Base-by-base conservation (phyloP, 2,329 filamentous ascomycete genomes). In the Fusarium devonianum region DNA sequence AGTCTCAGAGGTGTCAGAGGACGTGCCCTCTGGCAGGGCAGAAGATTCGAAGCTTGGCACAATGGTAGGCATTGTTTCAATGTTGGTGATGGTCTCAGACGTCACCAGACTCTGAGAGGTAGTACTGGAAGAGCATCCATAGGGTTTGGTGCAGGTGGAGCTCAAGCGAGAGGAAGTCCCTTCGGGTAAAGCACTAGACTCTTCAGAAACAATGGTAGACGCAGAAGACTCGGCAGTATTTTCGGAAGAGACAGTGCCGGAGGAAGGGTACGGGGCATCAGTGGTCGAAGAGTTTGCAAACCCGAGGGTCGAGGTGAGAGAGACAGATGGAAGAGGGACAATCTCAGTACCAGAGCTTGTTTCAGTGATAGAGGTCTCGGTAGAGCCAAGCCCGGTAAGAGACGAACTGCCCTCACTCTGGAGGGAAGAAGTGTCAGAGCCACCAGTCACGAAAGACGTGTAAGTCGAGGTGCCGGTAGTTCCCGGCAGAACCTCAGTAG, bases 51-150 rank as follows among this genome's bases (percentile, higher is more conserved):
- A 28, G 4, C 53, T 64, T 2, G 42, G 48, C 5, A 48, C 17
- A 13, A 61, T n/a, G 1, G 46, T 59, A 3, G 62, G 62, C 40
- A 63, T 57, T 1, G 62, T 64, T 48, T 65, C 62, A 9, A 65
- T 25, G 23, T 62, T 48, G 1, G 56, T 53, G 3, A 52, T 5
- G 4, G 32, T 51, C 13, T 34, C 17, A 1, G 58, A 49, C 3
- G 49, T 44, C 17, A 18, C 26, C 16, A 9, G 26, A 6, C 21
- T 23, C 19, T 37, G 25, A 3, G 25, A 16, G 4, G 23, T 10
- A 5, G 41, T 35, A 26, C 26, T 51, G 5, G 60, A 53, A 14
- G 49, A 56, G 36, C 60, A 62, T 8, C 42, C 58, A 19, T 62
- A 58, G 0, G 45, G 44, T 5, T 42, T 29, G 1, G 40, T 58